A percentile compares a stretch with the other conserved stretches of the same genome.
These are phyloP conservation scores for Nymphaea thermarum DNA, from an alignment of 164 flowering plant genomes.

Conservation along the genomic window DNA sequence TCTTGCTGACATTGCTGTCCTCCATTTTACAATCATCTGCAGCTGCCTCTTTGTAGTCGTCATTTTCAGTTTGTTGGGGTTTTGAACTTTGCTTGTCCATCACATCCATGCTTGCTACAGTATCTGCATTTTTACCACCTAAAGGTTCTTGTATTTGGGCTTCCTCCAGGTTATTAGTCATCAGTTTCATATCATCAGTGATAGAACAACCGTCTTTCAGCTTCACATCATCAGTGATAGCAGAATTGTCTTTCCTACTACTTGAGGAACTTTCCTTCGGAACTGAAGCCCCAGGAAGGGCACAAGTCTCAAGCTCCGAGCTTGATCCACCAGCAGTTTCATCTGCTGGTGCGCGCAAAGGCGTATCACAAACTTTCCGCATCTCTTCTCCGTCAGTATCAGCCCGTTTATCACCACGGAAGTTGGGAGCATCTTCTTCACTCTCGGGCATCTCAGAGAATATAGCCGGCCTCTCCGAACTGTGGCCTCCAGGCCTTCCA, in stretches of 20 bases:
- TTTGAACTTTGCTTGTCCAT: background rate
- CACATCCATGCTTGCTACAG: background rate
- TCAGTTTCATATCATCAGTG: conserved; percentile 10
- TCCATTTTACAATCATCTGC: conserved; percentile 12
- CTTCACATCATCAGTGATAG: conserved; percentile 14
- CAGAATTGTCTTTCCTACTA: conserved; percentile 14
- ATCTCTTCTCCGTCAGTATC: conserved; percentile 12
- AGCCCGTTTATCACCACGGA: conserved; percentile 20
- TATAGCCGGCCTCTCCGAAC: conserved; percentile 16
- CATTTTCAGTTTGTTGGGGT: background rate
- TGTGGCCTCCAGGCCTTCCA: conserved; percentile 39
- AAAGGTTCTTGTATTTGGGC: too few species aligned
- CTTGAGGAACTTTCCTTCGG: conserved; percentile 22
- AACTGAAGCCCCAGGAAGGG: conserved; percentile 13
- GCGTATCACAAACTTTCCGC: conserved; percentile 10
- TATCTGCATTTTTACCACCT: background rate
- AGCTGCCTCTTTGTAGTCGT: background rate
- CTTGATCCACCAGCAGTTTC: conserved; percentile 20
- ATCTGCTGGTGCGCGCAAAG: conserved; percentile 18
- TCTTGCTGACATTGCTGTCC: conserved; percentile 15
- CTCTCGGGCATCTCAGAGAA: conserved; percentile 26
- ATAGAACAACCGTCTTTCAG: background rate
- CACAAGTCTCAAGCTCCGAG: conserved; percentile 21
- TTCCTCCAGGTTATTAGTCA: background rate
- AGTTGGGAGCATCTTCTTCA: conserved; percentile 24